Base-by-base conservation (phyloP, 2,329 filamentous ascomycete species). In the Albophoma yamanashiensis region DNA sequence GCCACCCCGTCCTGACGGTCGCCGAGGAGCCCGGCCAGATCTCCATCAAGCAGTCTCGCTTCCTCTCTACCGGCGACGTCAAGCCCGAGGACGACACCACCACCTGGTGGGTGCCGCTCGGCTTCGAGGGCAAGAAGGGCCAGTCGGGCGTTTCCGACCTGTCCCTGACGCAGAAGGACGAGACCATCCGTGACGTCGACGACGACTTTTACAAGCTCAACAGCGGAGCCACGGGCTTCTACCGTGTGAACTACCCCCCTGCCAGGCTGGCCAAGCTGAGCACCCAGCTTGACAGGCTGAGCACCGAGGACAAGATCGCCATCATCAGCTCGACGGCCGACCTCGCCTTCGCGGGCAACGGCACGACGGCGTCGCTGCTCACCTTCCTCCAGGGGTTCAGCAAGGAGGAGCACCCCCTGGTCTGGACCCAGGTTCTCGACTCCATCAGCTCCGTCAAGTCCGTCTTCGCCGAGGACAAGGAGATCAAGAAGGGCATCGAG, bases 131-230 rank as follows among this genome's bases (percentile, higher is more conserved):
- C 58, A 91, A 91, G 68, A 77, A 81, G 43, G 81, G 87, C 27
- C 78, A 86, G 39, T 76, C 84, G 40, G 84, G 82, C 9, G 78
- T 88, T 58, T 79, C 87, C 61, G 78, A 83, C 25, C 79, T 87
- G 43, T 87, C 90, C 58, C 79, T 99, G 53, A 89, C 86, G 0
- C 78, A 82, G 60, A 97, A 91, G 76, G 82, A 89, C 66, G 87
- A 91, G 59, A 92, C 85, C 15, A 83, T 97, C 60, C 80, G 82
- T 56, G 87, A 88, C 62, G 78, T 96, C 60, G 84, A 91, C 65
- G 82, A 88, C 55, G 82, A 84, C 45, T 97, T 96, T 73, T 99
- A 97, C 78, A 95, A 96, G 78, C 80, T 99, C 68, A 99, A 99
- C 78, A 86, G 88, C 62, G 86, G 93, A 59, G 89, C 93, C 61